Percentiles rank a stretch among this genome's conserved stretches.
These are phyloP conservation scores for Malassezia brasiliensis DNA, from an alignment of 1,284 basidiomycete species.

Conservation along the genomic window DNA sequence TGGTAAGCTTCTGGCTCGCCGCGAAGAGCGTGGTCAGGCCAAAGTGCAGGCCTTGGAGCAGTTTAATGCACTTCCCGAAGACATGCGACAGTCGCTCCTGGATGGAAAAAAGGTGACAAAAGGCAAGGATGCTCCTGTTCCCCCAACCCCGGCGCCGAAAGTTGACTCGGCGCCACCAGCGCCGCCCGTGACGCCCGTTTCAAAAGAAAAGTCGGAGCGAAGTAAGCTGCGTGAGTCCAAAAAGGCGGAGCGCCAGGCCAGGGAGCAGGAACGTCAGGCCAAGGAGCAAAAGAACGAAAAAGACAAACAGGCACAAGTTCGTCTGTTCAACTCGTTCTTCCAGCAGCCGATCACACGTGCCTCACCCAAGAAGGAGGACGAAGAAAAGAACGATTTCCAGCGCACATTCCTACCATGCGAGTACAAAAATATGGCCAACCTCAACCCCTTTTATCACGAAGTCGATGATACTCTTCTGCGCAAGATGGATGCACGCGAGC, in stretches of 20 bases:
- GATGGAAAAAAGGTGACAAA: constrained; percentile 15
- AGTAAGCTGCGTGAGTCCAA: constrained; percentile 20
- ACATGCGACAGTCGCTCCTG: constrained; percentile 24
- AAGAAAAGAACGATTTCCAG: constrained; percentile 30
- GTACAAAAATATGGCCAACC: constrained; percentile 40
- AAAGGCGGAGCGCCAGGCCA: not conserved
- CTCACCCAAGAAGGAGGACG: constrained; percentile 2
- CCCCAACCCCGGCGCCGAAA: not conserved
- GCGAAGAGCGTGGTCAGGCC: constrained; percentile 61
- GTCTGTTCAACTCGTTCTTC: constrained; percentile 50
- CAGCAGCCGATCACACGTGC: constrained; percentile 24
- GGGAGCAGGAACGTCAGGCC: constrained; percentile 18
- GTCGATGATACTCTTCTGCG: constrained; percentile 2
- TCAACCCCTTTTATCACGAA: constrained; percentile 27
- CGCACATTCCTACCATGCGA: constrained; percentile 39
- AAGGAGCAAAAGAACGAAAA: constrained; percentile 46
- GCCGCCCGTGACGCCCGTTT: constrained; percentile 23
- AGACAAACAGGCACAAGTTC: constrained; percentile 30
- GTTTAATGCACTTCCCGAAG: constrained; percentile 20
- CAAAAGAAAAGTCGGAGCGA: constrained; percentile 18
- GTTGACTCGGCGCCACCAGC: not conserved
- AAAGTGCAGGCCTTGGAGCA: constrained; percentile 20
- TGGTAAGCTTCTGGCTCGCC: constrained; percentile 60
- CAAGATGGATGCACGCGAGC: not conserved
- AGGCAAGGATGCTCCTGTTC: not conserved